Base-by-base conservation (phyloP, 805 yeast genomes). In the Starmera quercuum region DNA sequence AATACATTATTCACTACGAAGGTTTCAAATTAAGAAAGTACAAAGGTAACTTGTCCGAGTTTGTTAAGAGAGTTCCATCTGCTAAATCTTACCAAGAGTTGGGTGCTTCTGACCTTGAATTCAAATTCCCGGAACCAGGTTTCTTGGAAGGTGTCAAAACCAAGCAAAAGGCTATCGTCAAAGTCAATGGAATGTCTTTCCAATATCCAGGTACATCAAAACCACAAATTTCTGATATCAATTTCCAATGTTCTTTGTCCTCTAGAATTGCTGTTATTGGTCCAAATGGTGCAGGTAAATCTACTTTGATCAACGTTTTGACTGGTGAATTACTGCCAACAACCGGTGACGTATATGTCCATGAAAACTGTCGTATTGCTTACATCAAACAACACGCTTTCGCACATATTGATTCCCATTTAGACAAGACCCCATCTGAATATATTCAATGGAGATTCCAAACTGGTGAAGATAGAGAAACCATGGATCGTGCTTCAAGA, bases 381-480 rank as follows among this genome's bases (percentile, higher is more conserved):
- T 92, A 92, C 92, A 88, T 92, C 60, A 92, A 92, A 77, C 99
- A 92, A 76, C 98, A 94, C 70, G 98, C 98, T 68, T 92, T 92
- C 64, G 97, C 97, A 50, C 98, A 92, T 71, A 90, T 92, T 61
- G 99, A 94, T 71, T 78, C 83, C 64, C 98, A 92, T 67, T 78
- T 90, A 68, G 99, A 92, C 80, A 85, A 83, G 80, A 92, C 99
- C 62, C 98, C 98, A 64, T 87, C 97, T 60, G 98, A 92, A 78
- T 92, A 92, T 77, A 92, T 92, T 58, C 98, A 92, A 77, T 92
- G 98, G 98, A 92, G 98, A 83, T 92, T 90, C 97, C 98, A 92
- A 78, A 92, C 98, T 64, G 98, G 98, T 88, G 98, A 92, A 78
- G 98, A 92, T 73, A 87, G 98, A 77, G 98, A 92, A 78, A 92